Evolutionary conservation across 1,284 basidiomycete species (phyloP), one percentile per base, ranked within the genome.

Genomic region (Flammula alnicola): DNA sequence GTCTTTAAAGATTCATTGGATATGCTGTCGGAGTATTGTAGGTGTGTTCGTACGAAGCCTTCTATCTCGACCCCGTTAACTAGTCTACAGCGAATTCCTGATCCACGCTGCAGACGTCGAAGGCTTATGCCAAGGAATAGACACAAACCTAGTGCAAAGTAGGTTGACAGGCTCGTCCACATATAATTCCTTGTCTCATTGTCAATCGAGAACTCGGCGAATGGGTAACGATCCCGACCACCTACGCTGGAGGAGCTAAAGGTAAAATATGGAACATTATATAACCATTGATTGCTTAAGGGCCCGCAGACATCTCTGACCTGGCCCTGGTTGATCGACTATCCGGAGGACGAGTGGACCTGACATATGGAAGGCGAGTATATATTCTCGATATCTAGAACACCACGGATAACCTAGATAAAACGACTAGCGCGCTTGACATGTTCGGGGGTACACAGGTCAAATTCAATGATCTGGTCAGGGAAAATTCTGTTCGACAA

Each of bases 31-130:
- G 70, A 84, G 58, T 84, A 88, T 60, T 95, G 91, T 78, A 89
- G 89, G 92, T 86, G 49, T 54, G 70, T 61, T 16, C 17, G 8
- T 4, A 19, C n/a, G 27, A 22, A 35, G 2, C 5, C 23, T 38
- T 12, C 19, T 4, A 4, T 11, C 14, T 22, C 14, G 26, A 31
- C 12, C 25, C 49, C 20, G 37, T 53, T 48, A 19, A 44, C n/a
- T 51, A 9, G 23, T 55, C 52, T 59, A 36, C 64, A 96, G 94
- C 61, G 97, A 99, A 68, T 94, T 99, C 60, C 73, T 99, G 30
- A 83, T 99, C 35, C 97, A 99, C 69, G 96, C 97, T 0, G 97
- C 97, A 4, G 97, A 99, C 62, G 95, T 99, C 3, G 97, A 99
- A 68, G 97, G 97, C 0, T 74, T 99, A 25, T 99, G 97, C 69